phyloP scores from a whole-genome alignment of 495 filamentous ascomycete genomes.

The Aspergillus sclerotioniger region DNA sequence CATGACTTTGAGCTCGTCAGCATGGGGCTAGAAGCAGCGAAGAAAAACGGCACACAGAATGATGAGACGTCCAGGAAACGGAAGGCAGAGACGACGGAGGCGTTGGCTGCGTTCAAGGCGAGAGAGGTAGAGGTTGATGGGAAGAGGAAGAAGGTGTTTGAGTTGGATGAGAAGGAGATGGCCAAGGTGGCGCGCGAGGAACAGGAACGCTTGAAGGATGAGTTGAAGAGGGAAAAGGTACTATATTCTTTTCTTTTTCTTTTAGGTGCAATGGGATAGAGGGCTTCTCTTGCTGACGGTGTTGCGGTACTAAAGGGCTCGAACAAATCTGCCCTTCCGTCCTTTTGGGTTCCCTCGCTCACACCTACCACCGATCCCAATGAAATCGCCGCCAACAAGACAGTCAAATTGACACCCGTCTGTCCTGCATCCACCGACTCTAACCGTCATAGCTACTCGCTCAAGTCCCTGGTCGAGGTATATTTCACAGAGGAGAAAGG shows the following conservation, averaged over 20 bases:
- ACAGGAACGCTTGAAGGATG: slow-evolving; percentile 61
- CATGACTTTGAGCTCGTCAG: slow-evolving; percentile 42
- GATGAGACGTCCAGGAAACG: slow-evolving; percentile 22
- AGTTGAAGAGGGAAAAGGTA: slow-evolving; percentile 75
- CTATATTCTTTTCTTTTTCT: slow-evolving; percentile 6
- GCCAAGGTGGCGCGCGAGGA: slow-evolving; percentile 68
- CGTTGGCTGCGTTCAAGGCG: slow-evolving; percentile 43
- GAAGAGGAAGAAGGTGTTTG: slow-evolving; percentile 57
- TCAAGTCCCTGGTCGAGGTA: slow-evolving; percentile 77
- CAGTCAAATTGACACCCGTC: slow-evolving; percentile 67
- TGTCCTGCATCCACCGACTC: slow-evolving; percentile 76
- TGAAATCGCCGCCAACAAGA: slow-evolving; percentile 52
- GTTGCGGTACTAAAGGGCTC: slow-evolving; percentile 36
- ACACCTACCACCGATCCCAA: slow-evolving; percentile 61
- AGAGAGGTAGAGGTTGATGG: slow-evolving; percentile 65
- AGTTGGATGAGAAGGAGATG: slow-evolving; percentile 79
- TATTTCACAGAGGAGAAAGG: slow-evolving; percentile 73
- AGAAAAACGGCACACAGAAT: slow-evolving; percentile 9
- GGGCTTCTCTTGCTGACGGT: slow-evolving; percentile 12
- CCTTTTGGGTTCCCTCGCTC: slow-evolving; percentile 91
- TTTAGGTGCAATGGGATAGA: not conserved
- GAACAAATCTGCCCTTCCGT: slow-evolving; percentile 72
- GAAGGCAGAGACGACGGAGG: slow-evolving; percentile 28
- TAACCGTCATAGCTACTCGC: slow-evolving; percentile 70
- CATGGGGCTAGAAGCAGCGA: slow-evolving; percentile 39